Evolutionary conservation across 139 green algal genomes (phyloP).

Genomic region (Eudorina sp.): DNA sequence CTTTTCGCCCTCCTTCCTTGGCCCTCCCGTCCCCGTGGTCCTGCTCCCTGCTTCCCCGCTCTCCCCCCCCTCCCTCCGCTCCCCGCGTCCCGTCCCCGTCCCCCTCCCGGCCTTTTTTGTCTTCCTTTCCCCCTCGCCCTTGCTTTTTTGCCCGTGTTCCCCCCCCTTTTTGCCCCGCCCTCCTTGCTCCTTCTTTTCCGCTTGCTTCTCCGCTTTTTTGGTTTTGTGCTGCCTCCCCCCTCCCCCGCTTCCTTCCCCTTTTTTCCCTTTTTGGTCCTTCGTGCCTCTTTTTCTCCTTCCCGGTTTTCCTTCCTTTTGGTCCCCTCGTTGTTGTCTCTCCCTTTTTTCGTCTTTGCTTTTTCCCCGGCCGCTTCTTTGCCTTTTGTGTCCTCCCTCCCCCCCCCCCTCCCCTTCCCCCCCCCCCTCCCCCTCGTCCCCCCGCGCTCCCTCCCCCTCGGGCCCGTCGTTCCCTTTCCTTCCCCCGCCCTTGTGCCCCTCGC

Average conservation of each 20-base stretch:
- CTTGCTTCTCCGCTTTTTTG: background rate
- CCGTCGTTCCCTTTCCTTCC: background rate
- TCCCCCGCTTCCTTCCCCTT: background rate
- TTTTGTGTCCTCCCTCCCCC: background rate
- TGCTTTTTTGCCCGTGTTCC: background rate
- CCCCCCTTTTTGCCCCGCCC: background rate
- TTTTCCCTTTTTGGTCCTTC: conserved; percentile 14
- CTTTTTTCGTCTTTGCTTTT: conserved; percentile 30
- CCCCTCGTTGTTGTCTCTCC: conserved; percentile 16
- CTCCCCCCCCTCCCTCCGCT: background rate
- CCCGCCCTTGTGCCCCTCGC: background rate
- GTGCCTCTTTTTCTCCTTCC: conserved; percentile 21
- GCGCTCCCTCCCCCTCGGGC: background rate
- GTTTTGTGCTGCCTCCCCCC: conserved; percentile 16
- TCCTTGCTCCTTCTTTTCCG: background rate
- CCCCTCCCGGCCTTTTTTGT: background rate
- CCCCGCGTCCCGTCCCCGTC: background rate
- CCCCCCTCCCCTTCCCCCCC: background rate
- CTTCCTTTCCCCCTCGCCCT: background rate
- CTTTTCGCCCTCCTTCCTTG: background rate
- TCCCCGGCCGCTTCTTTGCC: too few species aligned
- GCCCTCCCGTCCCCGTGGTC: background rate
- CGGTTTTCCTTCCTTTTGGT: conserved; percentile 8
- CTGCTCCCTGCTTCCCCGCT: background rate
- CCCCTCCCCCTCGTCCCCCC: background rate